Evolutionary conservation across 1,284 basidiomycete species (phyloP), one percentile per base, ranked within the genome.

Genomic region (Stygiomarasmius scandens): DNA sequence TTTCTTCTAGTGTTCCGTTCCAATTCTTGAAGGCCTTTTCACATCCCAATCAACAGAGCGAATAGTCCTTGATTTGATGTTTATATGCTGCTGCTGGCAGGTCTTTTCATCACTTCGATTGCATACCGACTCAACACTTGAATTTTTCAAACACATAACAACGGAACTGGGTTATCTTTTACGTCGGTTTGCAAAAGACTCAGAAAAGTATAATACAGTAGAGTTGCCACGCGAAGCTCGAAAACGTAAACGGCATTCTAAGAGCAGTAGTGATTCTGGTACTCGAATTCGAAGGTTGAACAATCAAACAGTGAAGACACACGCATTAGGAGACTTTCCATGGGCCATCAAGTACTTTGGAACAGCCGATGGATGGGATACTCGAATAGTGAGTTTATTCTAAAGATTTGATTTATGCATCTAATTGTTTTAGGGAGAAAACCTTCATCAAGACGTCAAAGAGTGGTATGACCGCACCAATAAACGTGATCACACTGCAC

Each of bases 381-480:
- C 58, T 19, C 34, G 48, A 23, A 44, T 49, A 6, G 59, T 60
- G 47, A n/a, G 55, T 56, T 14, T 27, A 41, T 32, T 32, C 48
- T 63, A 45, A 23, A 16, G 19, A n/a, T n/a, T 3, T 22, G 49
- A 69, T 71, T 23, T 44, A 20, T 23, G 12, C 52, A 55, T 34
- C 43, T 43, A 23, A 16, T 29, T 32, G 46, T 10, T 43, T 25
- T 43, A 74, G 74, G 67, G 69, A 1, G 73, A 76, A 53, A 58
- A 66, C 0, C 67, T 72, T 44, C 74, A 76, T 50, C 59, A 65
- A 0, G 54, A 58, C 0, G 63, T 72, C 8, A 79, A 79, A 41
- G 41, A 56, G 0, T 67, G 69, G 10, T 77, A 73, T 52, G 29
- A 49, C 0, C 60, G 62, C 0, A 74, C 67, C 1, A 74, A 73